phyloP scores from a whole-genome alignment of 495 filamentous ascomycete genomes.

The Xylaria nigripes region DNA sequence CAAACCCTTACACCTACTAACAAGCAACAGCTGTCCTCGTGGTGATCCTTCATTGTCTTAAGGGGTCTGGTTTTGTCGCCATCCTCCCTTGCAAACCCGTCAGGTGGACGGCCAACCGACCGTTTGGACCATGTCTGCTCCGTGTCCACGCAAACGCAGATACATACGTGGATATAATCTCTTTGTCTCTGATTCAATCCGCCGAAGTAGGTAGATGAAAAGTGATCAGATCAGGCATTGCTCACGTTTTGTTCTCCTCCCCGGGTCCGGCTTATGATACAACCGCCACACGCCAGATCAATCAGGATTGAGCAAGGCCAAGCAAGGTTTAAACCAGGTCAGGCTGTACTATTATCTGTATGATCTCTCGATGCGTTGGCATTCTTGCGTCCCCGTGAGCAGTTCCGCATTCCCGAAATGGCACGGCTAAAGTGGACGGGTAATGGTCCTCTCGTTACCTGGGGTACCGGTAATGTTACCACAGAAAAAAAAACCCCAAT shows the following conservation, averaged over 20 bases:
- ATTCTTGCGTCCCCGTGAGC: conserved; percentile 10
- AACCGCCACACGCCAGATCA: neutral
- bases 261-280: neutral
- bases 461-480: neutral
- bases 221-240: neutral
- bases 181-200: conserved; percentile 1
- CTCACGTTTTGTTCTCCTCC: neutral
- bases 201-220: neutral
- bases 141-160: neutral
- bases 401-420: neutral
- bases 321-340: conserved; percentile 9
- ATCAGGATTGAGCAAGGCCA: neutral
- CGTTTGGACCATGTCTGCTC: neutral
- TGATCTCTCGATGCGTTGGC: conserved; percentile 13
- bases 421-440: conserved; percentile 9
- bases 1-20: too few species aligned
- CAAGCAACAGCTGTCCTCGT: neutral
- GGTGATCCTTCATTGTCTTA: neutral
- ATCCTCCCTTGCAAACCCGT: neutral
- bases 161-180: neutral
- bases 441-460: neutral
- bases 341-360: conserved; percentile 5
- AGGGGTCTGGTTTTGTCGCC: neutral
- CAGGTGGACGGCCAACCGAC: neutral
- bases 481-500: too few species aligned